Conservation (phyloP, 2,329 filamentous ascomycete genomes). For the Mollisia scopiformis region DNA sequence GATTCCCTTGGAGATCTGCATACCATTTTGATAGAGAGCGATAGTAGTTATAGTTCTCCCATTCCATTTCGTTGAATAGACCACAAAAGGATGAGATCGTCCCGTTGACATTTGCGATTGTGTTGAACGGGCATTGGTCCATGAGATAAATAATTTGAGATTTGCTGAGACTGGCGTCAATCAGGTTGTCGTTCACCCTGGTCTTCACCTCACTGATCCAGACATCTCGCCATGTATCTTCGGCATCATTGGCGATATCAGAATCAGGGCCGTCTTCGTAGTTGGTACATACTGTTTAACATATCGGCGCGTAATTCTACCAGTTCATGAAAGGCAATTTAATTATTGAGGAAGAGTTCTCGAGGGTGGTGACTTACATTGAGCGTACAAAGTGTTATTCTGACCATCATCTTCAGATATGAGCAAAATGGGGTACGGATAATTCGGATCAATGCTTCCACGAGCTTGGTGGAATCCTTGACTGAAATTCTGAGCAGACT, state of each 20-base stretch:
- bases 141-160: slow-evolving; percentile 73
- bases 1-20: slow-evolving; percentile 75
- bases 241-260: slow-evolving; percentile 51
- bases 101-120: slow-evolving; percentile 63
- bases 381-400: slow-evolving; percentile 84
- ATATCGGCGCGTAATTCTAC: too few relatives aligned
- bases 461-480: slow-evolving; percentile 66
- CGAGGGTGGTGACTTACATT: too few relatives aligned
- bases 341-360: too few relatives aligned
- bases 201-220: slow-evolving; percentile 66
- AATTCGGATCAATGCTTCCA: too few relatives aligned
- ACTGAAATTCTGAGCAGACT: slow-evolving; percentile 76
- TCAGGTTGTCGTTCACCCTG: slow-evolving; percentile 70
- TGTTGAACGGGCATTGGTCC: slow-evolving; percentile 87
- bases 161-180: slow-evolving; percentile 65
- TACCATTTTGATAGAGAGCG: slow-evolving; percentile 84
- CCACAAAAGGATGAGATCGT: slow-evolving; percentile 72
- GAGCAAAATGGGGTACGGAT: too few relatives aligned
- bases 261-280: too few relatives aligned
- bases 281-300: too few relatives aligned
- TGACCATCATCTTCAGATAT: slow-evolving; percentile 66
- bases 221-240: slow-evolving; percentile 64
- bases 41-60: slow-evolving; percentile 80
- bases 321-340: too few relatives aligned
- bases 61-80: slow-evolving; percentile 75